Evolutionary conservation across 1,139 yeast genomes (phyloP).

Genomic region (Saccharomyces hybrid): DNA sequence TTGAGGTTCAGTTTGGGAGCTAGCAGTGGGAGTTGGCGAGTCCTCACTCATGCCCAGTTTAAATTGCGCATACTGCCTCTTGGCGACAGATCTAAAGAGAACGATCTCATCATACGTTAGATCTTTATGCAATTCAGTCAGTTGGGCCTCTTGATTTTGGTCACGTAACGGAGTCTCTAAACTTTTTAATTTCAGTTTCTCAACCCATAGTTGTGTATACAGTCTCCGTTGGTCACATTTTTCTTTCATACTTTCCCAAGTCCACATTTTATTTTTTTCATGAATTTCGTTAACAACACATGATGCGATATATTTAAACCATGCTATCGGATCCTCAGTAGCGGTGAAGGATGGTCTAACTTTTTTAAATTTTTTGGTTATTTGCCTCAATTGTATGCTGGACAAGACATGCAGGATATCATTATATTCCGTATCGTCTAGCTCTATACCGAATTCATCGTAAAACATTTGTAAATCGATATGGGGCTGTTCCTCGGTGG

Average conservation of each 20-base stretch:
- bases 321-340: conserved; percentile 61
- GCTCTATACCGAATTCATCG: conserved; percentile 77
- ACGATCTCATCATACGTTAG: conserved; percentile 72
- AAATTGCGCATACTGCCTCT: conserved; percentile 55
- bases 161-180: conserved; percentile 26
- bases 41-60: conserved; percentile 26
- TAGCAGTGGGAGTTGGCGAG: conserved; percentile 2
- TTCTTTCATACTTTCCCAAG: conserved; percentile 73
- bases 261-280: conserved; percentile 72
- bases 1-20: conserved; percentile 18
- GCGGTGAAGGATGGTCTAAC: conserved; percentile 58
- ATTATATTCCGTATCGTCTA: conserved; percentile 79
- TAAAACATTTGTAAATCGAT: conserved; percentile 69
- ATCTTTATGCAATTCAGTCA: conserved; percentile 50
- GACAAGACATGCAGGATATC: conserved; percentile 79
- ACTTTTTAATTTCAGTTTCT: conserved; percentile 37
- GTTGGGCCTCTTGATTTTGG: conserved; percentile 34
- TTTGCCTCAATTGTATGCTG: conserved; percentile 67
- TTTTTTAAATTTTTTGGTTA: conserved; percentile 66
- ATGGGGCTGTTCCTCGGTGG: conserved; percentile 65
- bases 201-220: conserved; percentile 67
- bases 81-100: conserved; percentile 76
- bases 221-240: conserved; percentile 65
- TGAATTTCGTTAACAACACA: conserved; percentile 74
- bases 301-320: conserved; percentile 76